Conservation (phyloP, 139 green algal genomes). For the Chlorella sp. region DNA sequence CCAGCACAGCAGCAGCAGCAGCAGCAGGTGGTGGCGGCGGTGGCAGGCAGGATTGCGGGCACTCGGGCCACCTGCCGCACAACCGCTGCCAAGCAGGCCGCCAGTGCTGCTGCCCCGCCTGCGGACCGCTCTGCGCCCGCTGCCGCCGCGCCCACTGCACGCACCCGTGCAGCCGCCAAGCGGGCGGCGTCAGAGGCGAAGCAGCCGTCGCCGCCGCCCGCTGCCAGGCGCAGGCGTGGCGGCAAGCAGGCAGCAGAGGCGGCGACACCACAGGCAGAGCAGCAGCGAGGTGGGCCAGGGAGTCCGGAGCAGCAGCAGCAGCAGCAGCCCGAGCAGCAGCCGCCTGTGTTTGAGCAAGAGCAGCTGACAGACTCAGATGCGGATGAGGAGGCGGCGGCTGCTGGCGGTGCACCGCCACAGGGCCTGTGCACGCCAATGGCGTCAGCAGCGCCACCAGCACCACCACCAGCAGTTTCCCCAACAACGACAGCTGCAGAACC, state of each 20-base stretch:
- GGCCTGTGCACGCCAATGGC: not conserved
- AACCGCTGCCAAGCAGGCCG: not conserved
- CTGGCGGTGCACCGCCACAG: not conserved
- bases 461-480: not conserved
- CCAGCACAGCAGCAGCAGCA: not conserved
- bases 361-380: not conserved
- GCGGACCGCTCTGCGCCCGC: not conserved
- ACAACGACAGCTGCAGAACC: not conserved
- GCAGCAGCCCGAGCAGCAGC: not conserved
- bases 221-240: not conserved
- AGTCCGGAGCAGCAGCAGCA: not conserved
- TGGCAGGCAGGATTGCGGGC: not conserved
- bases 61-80: not conserved
- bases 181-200: not conserved
- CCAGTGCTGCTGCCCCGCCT: not conserved
- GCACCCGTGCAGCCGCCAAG: not conserved
- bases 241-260: not conserved
- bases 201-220: not conserved
- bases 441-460: not conserved
- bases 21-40: not conserved
- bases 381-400: not conserved
- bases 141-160: not conserved
- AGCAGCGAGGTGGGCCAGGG: constrained; percentile 4
- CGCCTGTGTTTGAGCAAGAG: not conserved
- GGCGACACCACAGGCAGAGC: not conserved